Evolutionary conservation across 495 filamentous ascomycete genomes (phyloP).

Genomic region (Aspergillus egyptiacus): DNA sequence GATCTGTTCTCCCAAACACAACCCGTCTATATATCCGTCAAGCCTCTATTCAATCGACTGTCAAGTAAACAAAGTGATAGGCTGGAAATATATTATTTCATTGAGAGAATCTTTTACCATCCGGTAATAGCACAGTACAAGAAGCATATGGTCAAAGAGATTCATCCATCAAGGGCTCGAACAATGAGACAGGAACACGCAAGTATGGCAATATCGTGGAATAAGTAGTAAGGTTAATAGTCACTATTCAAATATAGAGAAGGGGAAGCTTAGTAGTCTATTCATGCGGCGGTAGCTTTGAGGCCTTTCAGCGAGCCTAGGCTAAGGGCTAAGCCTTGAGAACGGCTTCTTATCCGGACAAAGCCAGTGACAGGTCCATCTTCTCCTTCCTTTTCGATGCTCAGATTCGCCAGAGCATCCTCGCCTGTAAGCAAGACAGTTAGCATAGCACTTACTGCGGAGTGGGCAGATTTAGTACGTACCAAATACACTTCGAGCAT

Average conservation of each 20-base stretch:
- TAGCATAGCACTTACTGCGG: constrained; percentile 15
- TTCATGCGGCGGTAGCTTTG: constrained; percentile 52
- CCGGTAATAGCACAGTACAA: constrained; percentile 28
- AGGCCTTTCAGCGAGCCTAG: constrained; percentile 92
- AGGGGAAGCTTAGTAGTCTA: constrained; percentile 18
- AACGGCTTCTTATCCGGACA: constrained; percentile 94
- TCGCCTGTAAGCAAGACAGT: constrained; percentile 59
- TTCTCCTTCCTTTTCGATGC: constrained; percentile 95
- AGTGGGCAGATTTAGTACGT: constrained; percentile 32
- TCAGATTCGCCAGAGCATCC: constrained; percentile 96
- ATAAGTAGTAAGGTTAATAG: constrained; percentile 16
- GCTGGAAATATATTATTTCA: constrained; percentile 11
- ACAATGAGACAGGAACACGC: constrained; percentile 21
- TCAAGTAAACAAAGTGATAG: no score
- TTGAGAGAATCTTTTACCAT: constrained; percentile 25
- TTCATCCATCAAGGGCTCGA: constrained; percentile 24
- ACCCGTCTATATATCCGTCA: no score
- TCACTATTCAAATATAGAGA: constrained; percentile 21
- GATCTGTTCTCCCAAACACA: no score
- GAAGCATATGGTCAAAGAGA: constrained; percentile 29
- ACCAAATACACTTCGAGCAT: constrained; percentile 98
- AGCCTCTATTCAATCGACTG: no score
- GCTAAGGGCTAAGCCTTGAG: constrained; percentile 90
- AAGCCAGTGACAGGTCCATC: constrained; percentile 97
- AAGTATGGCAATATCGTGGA: constrained; percentile 13